Base-by-base conservation (phyloP, 176 grass and related monocot genomes). In the Carex parvula region DNA sequence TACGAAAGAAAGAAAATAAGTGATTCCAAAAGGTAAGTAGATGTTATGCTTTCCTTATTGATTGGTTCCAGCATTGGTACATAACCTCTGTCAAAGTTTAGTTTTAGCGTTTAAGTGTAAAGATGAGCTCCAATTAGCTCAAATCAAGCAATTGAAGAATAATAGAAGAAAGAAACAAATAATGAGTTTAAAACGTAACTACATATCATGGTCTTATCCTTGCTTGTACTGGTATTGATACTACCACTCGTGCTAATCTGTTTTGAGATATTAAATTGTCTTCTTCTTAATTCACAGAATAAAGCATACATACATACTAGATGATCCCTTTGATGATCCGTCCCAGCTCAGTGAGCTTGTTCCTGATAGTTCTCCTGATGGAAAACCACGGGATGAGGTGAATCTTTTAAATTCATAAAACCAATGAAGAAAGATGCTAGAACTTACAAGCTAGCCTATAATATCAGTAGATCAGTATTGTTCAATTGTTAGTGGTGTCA, bases 301-400 rank as follows among this genome's bases (percentile, higher is more conserved):
- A 85, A 98, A 98, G 74, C 96, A 98, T 83, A 95, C 96, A 75
- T 98, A 98, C 79, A 86, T 98, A 67, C 88, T 98, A 83, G 93
- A 95, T 85, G 96, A 97, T 85, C 95, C 95, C 85, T 97, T 97
- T 70, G 95, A 97, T 80, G 95, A 98, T 87, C 93, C 96, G 52
- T 56, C 93, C 74, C 88, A 93, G 73, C 88, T 98, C 53, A 70
- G 86, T 86, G 91, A 91, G 74, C 88, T 98, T 87, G 84, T 98
- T 89, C 96, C 96, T 81, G 93, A 89, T 76, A 95, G 88, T 81
- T 98, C 96, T 62, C 96, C 96, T 4, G 82, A 89, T 15, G 96
- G 93, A 69, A 98, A 95, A 71, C 96, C 93, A 79, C 58, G 2
- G 66, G 91, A 90, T 90, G 96, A 98, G 93, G 96, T 95, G 86